Conservation (phyloP, 177 flowering plant genomes). For the Vitis hybrid region DNA sequence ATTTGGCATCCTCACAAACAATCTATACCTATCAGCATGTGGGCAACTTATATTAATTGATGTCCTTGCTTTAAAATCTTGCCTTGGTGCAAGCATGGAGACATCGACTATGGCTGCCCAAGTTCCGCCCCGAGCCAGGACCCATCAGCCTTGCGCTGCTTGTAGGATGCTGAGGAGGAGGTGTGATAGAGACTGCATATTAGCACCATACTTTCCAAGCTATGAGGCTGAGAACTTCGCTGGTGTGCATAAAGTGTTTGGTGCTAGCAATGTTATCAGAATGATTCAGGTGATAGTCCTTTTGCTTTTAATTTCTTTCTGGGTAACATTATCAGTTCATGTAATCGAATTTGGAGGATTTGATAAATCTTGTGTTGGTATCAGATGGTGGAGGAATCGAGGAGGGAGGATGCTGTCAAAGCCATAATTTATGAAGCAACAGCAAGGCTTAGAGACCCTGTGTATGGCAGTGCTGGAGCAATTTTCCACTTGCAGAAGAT, state of each 20-base stretch:
- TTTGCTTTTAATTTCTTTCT: too few relatives aligned
- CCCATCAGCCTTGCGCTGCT: conserved; percentile 33
- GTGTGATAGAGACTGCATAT: conserved; percentile 25
- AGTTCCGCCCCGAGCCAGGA: background rate
- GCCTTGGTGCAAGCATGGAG: background rate
- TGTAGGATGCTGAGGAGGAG: conserved; percentile 36
- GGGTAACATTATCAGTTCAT: too few relatives aligned
- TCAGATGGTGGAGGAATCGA: conserved; percentile 36
- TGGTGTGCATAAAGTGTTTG: conserved; percentile 35
- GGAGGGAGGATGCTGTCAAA: conserved; percentile 41
- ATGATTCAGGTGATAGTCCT: conserved; percentile 34
- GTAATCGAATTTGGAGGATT: background rate
- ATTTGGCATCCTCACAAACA: conserved; percentile 8
- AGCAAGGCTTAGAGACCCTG: conserved; percentile 35
- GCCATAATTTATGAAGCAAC: conserved; percentile 39
- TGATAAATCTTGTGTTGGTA: background rate
- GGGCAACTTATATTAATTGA: background rate
- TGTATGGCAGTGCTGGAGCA: conserved; percentile 34
- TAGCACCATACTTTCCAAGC: conserved; percentile 33
- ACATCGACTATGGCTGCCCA: conserved; percentile 11
- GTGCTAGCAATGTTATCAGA: conserved; percentile 40
- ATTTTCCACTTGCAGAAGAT: conserved; percentile 31
- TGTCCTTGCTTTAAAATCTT: background rate
- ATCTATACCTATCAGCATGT: background rate
- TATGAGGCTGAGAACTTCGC: conserved; percentile 30